Evolutionary conservation across 1,139 yeast species (phyloP), one percentile per base, ranked within the genome.

Genomic region (Insectozyma bohioensis): DNA sequence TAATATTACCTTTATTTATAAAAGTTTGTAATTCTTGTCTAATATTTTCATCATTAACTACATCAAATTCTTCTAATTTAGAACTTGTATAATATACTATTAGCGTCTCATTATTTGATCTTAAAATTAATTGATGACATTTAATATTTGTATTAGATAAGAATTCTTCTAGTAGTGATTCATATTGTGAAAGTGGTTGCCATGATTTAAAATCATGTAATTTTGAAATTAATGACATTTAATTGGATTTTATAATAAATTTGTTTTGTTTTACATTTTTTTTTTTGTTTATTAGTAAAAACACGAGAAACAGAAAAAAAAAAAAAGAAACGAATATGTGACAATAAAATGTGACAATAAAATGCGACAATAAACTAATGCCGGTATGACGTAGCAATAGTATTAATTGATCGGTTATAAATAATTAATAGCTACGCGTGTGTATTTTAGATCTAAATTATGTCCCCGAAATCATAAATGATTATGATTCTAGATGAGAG

Each of bases 161-260:
- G 11, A 28, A 28, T 18, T 28, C 25, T 12, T 11, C 11, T 8
- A 28, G n/a, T 15, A 21, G 8, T 12, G n/a, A 14, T 12, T 28
- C 30, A 28, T 28, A 28, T 15, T 21, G 20, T n/a, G 3, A n/a
- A 3, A 28, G 7, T 11, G 30, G 18, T 5, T 20, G 10, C 30
- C 30, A 28, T 20, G 14, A 25, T 28, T 28, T 28, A 13, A 28
- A 28, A 6, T 28, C 6, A 19, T 21, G 30, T 14, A 28, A 20
- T 12, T 20, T 19, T 15, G 22, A 28, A n/a, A n/a, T n/a, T 14
- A 28, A 28, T 11, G 25, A 28, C 25, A 20, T 20, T 7, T 5
- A 26, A 13, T 5, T 19, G 4, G 9, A 19, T 8, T 19, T 6
- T 19, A 19, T 10, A 19, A 6, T 8, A 19, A 19, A n/a, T n/a